Percentiles rank a stretch among this genome's conserved stretches.
Conservation (phyloP, 441 rosid genomes). For the Bocquillonia castaneifolia region DNA sequence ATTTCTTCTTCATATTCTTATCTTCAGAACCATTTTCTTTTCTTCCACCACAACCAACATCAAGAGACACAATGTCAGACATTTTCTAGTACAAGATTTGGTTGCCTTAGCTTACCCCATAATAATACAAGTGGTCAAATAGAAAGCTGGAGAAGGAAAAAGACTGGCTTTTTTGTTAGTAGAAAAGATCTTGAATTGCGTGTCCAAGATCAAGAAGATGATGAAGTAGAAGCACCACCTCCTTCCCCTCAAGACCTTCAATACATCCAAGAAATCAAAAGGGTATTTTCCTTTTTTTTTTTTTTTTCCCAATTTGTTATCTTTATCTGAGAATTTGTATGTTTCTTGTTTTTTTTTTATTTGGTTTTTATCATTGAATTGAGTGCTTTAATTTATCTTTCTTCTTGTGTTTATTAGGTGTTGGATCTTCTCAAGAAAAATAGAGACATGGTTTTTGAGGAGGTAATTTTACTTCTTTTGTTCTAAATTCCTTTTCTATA, state of each 20-base stretch:
- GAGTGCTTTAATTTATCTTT: background rate
- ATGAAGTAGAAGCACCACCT: slow-evolving; percentile 23
- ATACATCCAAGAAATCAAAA: slow-evolving; percentile 48
- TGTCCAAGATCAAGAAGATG: slow-evolving; percentile 28
- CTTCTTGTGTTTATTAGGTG: slow-evolving; percentile 32
- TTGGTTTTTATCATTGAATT: background rate
- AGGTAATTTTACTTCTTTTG: slow-evolving; percentile 34
- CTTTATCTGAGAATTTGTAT: background rate
- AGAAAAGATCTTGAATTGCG: slow-evolving; percentile 50
- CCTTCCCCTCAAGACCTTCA: slow-evolving; percentile 54
- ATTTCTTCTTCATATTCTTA: slow-evolving; percentile 4
- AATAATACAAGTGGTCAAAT: background rate
- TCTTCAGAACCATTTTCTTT: background rate
- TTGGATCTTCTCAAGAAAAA: slow-evolving; percentile 74
- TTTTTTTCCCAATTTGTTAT: background rate
- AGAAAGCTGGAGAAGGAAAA: slow-evolving; percentile 14
- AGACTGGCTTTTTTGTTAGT: slow-evolving; percentile 33
- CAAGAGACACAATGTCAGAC: background rate
- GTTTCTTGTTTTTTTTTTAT: background rate
- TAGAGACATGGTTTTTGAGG: slow-evolving; percentile 83
- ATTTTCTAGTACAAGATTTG: slow-evolving; percentile 1
- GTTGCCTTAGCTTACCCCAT: background rate
- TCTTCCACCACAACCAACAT: slow-evolving; percentile 3
- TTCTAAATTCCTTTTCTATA: background rate
- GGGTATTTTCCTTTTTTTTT: slow-evolving; percentile 31